Base-by-base conservation (phyloP, 768 basidiomycete species). In the Russula virescens region DNA sequence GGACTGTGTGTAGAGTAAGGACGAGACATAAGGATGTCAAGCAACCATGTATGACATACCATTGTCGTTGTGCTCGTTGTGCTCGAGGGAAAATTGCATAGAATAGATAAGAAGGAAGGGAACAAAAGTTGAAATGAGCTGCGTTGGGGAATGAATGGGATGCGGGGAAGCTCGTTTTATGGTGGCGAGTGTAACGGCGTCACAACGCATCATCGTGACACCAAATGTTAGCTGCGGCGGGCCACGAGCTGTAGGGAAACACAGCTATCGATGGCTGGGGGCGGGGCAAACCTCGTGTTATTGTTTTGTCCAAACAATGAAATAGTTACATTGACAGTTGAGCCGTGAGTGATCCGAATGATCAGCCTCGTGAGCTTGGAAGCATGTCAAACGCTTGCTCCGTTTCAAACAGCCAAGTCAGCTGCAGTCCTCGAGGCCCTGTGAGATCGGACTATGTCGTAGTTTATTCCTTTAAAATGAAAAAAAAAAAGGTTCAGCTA, bases 31-130 rank as follows among this genome's bases (percentile, higher is more conserved):
- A 25, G 8, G 47, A 31, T 34, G 48, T 9, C n/a, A 34, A 31
- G 31, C 13, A 3, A 49, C 25, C 47, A 19, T 11, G n/a, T 23
- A 14, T 16, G 25, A 49, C 58, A 28, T 55, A 63, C 62, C 62
- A 64, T 64, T n/a, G 19, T 50, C 49, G 45, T 9, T 19, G 31
- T 34, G 9, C 23, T 31, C 25, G 52, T 14, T 25, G 21, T 9
- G 23, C 16, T 53, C n/a, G 1, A 8, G 51, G 13, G 23, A 23
- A 59, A 59, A 14, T 42, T 10, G 35, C 63, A 64, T 64, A 55
- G 9, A 53, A 63, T 59, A 63, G 58, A 49, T 49, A 59, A 59
- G 49, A 55, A 54, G 28, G 5, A 25, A 49, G 38, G 18, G 53
- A 14, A 8, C 18, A n/a, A 23, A 13, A 16, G 1, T 11, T 11